Evolutionary conservation across 2,329 filamentous ascomycete genomes (phyloP), one percentile per base, ranked within the genome.

Genomic region (Epichloe baconii): DNA sequence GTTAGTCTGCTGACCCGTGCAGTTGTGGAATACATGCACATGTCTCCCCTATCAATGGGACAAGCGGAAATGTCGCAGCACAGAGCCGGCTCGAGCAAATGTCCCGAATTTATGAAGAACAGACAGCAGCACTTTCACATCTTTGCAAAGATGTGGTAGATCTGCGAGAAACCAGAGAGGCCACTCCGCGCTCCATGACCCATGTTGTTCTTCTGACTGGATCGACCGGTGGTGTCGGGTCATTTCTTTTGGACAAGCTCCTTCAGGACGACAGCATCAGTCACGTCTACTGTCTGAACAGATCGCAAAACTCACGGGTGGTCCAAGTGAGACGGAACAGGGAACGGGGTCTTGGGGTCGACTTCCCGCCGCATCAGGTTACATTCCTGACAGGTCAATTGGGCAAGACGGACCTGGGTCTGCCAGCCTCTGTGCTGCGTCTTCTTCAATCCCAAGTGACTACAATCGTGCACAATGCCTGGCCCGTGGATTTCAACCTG

Each of bases 401-500:
- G 35, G 17, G 11, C 5, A 2, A 23, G 37, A 35, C 40, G 5
- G 38, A 48, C 19, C 34, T 54, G 5, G 52, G 52, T 14, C 37
- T 52, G 5, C 14, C 15, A 4, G 4, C 44, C 12, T 3, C 17
- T 3, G n/a, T 34, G 12, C 31, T 47, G 14, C 34, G 23, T 14
- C 19, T 34, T 34, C 19, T 55, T 31, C 15, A 43, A 12, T 34
- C 35, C 7, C 15, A 42, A n/a, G 49, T 52, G 3, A 51, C 44
- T 2, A 26, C 41, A 10, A 45, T 53, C 42, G 49, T 55, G 35
- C 53, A 55, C 42, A 53, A 49, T 21, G 53, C 51, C 10, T 55
- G 53, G 53, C 48, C 48, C 2, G 53, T 55, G 12, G 36, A 55
- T 43, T 53, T 55, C 43, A 53, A 49, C 31, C 19, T 47, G 10